Base-by-base conservation (phyloP, 345 rosid species). In the Gossypium stocksii region DNA sequence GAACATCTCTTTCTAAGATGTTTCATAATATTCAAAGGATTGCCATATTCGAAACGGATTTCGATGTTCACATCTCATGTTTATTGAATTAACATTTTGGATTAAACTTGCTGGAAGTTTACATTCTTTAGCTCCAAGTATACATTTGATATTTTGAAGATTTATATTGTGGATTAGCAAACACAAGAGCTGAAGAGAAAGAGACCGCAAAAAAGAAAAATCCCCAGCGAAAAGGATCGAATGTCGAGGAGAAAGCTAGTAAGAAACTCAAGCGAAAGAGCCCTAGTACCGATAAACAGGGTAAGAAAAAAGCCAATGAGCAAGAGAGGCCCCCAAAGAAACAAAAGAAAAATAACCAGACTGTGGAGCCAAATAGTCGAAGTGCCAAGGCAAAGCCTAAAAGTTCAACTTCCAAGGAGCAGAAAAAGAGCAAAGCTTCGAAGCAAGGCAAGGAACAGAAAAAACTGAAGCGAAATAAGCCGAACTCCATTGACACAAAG, bases 91-190 rank as follows among this genome's bases (percentile, higher is more conserved):
- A 58, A 58, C 29, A 60, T 46, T 44, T 44, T 60, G 38, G 7
- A 27, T 51, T 76, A 34, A 4, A 45, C 29, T 44, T 45, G 17
- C 15, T 7, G 3, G n/a, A 34, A 48, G 3, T 70, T 68, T 54
- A 27, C 46, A 1, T 56, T 4, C 4, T 41, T 14, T 54, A 5
- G 52, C 53, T 8, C 27, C 66, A 44, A 58, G 60, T 68, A 38
- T 71, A 62, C 38, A 52, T 56, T 43, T 74, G 25, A 67, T 46
- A 41, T 16, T 45, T 9, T 48, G 14, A 43, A 52, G 59, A 27
- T 34, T 52, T 72, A 23, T 59, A 44, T 65, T 53, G 62, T 70
- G 80, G 78, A 52, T 44, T 72, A 73, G 76, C 45, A 69, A 73
- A 58, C 52, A 66, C 49, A 69, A 53, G 48, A 13, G 67, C 29